A percentile compares a stretch with the other conserved stretches of the same genome.
Conservation (phyloP, 2,329 filamentous ascomycete genomes). For the Diaporthe batatas region DNA sequence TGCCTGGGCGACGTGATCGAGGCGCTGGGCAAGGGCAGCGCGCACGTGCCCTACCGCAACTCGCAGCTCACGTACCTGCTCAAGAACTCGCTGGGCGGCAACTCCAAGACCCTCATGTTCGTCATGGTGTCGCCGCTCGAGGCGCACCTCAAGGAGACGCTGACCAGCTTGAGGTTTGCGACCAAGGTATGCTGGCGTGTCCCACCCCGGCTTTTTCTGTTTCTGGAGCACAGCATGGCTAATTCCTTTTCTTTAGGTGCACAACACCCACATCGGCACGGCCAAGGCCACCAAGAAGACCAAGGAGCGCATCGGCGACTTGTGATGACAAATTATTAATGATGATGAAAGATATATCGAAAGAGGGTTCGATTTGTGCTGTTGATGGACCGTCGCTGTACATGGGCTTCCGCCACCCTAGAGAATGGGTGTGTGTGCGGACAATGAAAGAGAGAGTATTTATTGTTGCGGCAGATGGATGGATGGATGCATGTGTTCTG, state of each 20-base stretch:
- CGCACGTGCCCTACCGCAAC: constrained; percentile 93
- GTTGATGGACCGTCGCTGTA: neutral
- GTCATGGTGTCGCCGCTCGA: constrained; percentile 97
- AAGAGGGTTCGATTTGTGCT: neutral
- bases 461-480: neutral
- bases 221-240: neutral
- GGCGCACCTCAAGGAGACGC: constrained; percentile 89
- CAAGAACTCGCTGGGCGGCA: constrained; percentile 94
- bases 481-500: neutral
- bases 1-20: constrained; percentile 96
- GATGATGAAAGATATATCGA: constrained; percentile 33
- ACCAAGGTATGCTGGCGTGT: constrained; percentile 82
- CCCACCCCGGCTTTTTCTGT: no score
- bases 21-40: constrained; percentile 85
- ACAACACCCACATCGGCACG: constrained; percentile 93
- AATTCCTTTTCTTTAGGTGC: constrained; percentile 63
- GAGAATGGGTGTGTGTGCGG: neutral
- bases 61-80: constrained; percentile 96
- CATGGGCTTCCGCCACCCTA: neutral
- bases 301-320: constrained; percentile 54
- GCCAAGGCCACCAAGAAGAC: constrained; percentile 81
- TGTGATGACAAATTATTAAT: constrained; percentile 42
- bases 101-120: constrained; percentile 98
- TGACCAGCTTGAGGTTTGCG: constrained; percentile 95
- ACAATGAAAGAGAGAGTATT: neutral